These are phyloP conservation scores for Arthrocladium fulminans DNA, from an alignment of 2,329 filamentous ascomycete genomes.

Conservation along the genomic window DNA sequence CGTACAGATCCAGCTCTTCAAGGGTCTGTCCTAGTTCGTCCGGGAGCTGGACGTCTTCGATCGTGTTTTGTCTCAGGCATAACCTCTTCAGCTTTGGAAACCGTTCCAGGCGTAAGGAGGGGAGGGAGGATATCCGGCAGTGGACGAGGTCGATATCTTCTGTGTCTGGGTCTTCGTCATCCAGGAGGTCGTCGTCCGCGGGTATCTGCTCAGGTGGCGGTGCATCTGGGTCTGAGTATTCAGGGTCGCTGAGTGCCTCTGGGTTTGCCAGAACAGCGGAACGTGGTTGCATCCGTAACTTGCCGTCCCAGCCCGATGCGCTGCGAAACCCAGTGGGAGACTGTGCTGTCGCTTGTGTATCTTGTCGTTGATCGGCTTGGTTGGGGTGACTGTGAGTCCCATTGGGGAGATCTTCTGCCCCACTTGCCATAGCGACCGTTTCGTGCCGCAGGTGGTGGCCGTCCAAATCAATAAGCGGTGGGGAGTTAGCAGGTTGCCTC, in stretches of 20 bases:
- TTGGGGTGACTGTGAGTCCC: not conserved
- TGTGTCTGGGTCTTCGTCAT: conserved; percentile 37
- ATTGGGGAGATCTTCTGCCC: not conserved
- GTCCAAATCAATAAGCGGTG: too few species aligned
- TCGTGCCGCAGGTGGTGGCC: too few species aligned
- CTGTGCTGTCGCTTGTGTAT: not conserved
- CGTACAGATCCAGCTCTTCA: conserved; percentile 85
- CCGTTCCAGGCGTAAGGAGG: conserved; percentile 69
- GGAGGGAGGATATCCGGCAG: conserved; percentile 69
- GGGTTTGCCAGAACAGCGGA: conserved; percentile 66
- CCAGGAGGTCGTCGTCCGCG: conserved; percentile 66
- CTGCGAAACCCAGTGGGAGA: not conserved
- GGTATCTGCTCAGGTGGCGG: conserved; percentile 64
- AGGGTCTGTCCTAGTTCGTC: conserved; percentile 56
- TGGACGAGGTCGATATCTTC: conserved; percentile 87
- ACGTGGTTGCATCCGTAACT: conserved; percentile 40
- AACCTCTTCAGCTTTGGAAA: conserved; percentile 68
- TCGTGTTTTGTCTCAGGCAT: conserved; percentile 87
- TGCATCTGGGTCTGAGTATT: conserved; percentile 66
- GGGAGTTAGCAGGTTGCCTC: too few species aligned
- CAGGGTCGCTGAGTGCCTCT: conserved; percentile 72
- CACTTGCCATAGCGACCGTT: too few species aligned
- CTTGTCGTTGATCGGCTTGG: not conserved
- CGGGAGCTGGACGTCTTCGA: conserved; percentile 71
- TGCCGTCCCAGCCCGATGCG: conserved; percentile 36